Evolutionary conservation across 2,329 filamentous ascomycete genomes (phyloP), one percentile per base, ranked within the genome.

Genomic region (Diplocarpon mali): DNA sequence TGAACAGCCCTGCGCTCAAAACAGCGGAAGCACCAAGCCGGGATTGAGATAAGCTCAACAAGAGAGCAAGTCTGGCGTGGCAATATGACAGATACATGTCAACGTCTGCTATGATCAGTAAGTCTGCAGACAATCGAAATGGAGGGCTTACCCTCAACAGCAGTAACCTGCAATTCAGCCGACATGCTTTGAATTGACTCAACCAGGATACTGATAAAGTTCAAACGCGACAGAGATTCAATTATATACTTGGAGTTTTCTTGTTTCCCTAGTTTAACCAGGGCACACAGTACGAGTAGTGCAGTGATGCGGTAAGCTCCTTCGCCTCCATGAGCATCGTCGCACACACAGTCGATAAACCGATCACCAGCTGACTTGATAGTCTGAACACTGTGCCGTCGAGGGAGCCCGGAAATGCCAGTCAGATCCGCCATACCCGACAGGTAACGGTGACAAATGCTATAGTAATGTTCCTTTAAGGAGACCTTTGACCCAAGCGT

Each of bases 271-370:
- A 95, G 69, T 35, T 78, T 76, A 28, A 93, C 79, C 12, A 96
- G 66, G 1, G 83, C 76, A 43, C 84, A 80, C 29, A 98, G 71
- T n/a, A 96, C 71, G 31, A 95, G 75, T 35, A 96, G 70, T 10
- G 92, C 88, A 1, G 90, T 83, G 3, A 93, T 80, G 59, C 93
- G 85, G 62, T 86, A 93, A 11, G 73, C 76, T 31, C 84, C 75
- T 58, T 90, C 83, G 32, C 88, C 87, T 47, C 83, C 80, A 62
- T 89, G 90, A 15, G 88, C 89, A 66, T 98, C 92, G 58, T 98
- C 92, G 60, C 89, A 95, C 35, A 95, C 72, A 20, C 87, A 79
- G 55, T 90, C 87, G 48, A 96, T 75, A 32, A 96, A 70, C 44
- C 84, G 75, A 57, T 87, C 84, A 32, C 92, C 89, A 36, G 87